Evolutionary conservation across 805 yeast genomes (phyloP).

Genomic region (Candida suzukii): DNA sequence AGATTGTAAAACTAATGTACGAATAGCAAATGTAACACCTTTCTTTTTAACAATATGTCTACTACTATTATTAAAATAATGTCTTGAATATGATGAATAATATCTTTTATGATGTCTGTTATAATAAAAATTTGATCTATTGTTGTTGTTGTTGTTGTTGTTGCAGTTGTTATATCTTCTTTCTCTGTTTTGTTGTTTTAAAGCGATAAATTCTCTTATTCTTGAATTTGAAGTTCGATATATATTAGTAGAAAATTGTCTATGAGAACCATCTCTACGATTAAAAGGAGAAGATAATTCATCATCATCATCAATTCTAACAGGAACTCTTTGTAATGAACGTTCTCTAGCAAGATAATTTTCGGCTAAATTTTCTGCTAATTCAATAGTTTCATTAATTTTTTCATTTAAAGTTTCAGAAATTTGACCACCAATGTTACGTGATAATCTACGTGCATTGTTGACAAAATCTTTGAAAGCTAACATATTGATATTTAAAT

Average conservation of each 20-base stretch:
- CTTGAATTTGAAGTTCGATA: conserved; percentile 15
- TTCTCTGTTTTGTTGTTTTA: conserved; percentile 1
- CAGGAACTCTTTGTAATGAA: conserved; percentile 14
- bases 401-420: background rate
- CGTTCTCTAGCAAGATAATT: conserved; percentile 19
- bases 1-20: background rate
- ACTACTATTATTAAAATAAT: background rate
- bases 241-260: background rate
- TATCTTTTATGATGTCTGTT: background rate
- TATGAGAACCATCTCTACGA: background rate
- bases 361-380: conserved; percentile 39
- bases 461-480: background rate
- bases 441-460: background rate
- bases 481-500: background rate
- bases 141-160: background rate
- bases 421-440: background rate
- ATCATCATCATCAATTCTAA: background rate
- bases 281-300: background rate
- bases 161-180: background rate
- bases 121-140: background rate
- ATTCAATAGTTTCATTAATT: background rate
- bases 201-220: conserved; percentile 8
- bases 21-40: background rate
- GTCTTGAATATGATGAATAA: background rate
- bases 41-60: background rate